Evolutionary conservation across 257 asterid species (phyloP).

Genomic region (Euphrasia confusa): DNA sequence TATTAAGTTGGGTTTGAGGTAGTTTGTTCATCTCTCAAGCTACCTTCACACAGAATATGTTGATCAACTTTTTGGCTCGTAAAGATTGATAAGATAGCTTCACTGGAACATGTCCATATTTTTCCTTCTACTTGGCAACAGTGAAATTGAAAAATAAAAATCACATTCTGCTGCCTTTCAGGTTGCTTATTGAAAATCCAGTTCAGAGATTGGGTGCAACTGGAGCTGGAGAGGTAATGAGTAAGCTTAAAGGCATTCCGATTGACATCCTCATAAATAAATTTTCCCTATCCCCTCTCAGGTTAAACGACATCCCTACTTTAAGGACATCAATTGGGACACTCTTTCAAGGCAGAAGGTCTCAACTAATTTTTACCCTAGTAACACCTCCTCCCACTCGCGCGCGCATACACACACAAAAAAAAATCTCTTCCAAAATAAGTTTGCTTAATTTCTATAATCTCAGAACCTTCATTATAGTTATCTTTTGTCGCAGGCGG

Average conservation of each 20-base stretch:
- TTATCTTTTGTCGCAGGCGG: conserved; percentile 55
- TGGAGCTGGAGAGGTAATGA: conserved; percentile 73
- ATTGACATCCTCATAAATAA: conserved; percentile 14
- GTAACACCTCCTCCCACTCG: conserved; percentile 4
- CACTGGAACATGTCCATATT: not conserved
- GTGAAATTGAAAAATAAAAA: conserved; percentile 12
- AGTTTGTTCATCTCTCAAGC: no score
- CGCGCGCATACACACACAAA: not conserved
- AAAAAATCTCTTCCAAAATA: not conserved
- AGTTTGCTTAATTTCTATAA: conserved; percentile 15
- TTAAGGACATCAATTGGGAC: conserved; percentile 80
- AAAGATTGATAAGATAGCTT: not conserved
- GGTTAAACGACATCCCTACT: conserved; percentile 77
- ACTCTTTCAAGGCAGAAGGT: conserved; percentile 96
- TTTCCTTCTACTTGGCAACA: conserved; percentile 3
- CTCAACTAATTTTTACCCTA: conserved; percentile 15
- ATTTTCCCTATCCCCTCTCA: conserved; percentile 28
- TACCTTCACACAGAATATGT: no score
- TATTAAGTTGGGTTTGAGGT: not conserved
- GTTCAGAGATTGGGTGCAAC: conserved; percentile 91
- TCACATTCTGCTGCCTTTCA: conserved; percentile 31
- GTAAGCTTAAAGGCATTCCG: conserved; percentile 19
- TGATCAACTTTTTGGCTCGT: not conserved
- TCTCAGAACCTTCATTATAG: conserved; percentile 16
- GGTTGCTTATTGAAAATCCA: conserved; percentile 82